phyloP scores from a whole-genome alignment of 202 grass and related monocot genomes.

The Eragrostis tef region DNA sequence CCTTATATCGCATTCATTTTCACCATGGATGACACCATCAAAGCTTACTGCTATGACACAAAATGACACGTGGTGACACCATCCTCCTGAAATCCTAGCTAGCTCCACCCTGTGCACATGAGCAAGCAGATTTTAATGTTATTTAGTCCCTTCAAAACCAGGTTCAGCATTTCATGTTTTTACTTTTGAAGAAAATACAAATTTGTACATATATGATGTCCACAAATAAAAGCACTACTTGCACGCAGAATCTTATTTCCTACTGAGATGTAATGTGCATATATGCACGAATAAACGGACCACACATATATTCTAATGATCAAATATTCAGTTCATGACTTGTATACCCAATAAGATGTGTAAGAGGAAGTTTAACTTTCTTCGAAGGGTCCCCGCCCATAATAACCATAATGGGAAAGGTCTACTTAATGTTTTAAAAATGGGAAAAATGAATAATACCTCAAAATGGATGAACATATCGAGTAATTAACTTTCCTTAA shows the following conservation, averaged over 20 bases:
- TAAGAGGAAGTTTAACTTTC: constrained; percentile 9
- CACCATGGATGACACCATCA: too few species aligned
- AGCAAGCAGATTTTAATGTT: not conserved
- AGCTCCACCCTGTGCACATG: too few species aligned
- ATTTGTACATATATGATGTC: not conserved
- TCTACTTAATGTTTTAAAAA: not conserved
- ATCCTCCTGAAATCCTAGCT: too few species aligned
- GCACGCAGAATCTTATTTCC: not conserved
- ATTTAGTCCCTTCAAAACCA: not conserved
- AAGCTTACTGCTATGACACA: too few species aligned
- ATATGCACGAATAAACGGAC: constrained; percentile 17
- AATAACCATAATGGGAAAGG: not conserved
- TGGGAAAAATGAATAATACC: not conserved
- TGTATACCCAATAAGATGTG: constrained; percentile 7
- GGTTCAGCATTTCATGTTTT: not conserved
- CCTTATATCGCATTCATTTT: too few species aligned
- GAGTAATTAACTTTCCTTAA: too few species aligned
- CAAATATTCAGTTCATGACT: not conserved
- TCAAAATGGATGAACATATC: too few species aligned
- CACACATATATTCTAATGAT: constrained; percentile 32
- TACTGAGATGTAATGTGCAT: not conserved
- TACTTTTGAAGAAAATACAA: not conserved
- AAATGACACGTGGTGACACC: too few species aligned
- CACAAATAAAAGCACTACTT: not conserved
- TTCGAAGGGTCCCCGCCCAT: not conserved